These are phyloP conservation scores for Croton laevigatus DNA, from an alignment of 441 rosid genomes.

Conservation along the genomic window DNA sequence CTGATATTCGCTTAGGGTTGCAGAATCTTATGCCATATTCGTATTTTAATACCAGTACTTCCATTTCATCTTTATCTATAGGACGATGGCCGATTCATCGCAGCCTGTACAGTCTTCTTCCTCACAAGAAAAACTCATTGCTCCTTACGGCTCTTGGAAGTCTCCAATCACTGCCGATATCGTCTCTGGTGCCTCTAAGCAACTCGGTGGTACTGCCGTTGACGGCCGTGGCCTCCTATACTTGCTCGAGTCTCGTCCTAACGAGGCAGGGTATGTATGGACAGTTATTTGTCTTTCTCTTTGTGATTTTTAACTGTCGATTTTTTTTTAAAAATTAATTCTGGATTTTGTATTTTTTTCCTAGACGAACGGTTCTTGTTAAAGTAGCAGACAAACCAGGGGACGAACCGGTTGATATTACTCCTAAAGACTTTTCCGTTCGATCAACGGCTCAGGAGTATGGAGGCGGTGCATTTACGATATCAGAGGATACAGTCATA, in stretches of 20 bases:
- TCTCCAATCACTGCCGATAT: conserved; percentile 93
- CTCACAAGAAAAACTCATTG: conserved; percentile 32
- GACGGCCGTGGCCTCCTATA: conserved; percentile 69
- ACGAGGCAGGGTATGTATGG: conserved; percentile 61
- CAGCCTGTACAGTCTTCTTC: conserved; percentile 18
- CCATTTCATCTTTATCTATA: conserved; percentile 6
- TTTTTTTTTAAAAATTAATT: neutral
- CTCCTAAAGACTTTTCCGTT: conserved; percentile 75
- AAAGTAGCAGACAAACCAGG: conserved; percentile 54
- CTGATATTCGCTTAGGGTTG: conserved; percentile 16
- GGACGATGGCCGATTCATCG: conserved; percentile 31
- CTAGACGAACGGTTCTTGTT: conserved; percentile 78
- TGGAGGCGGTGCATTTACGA: conserved; percentile 86
- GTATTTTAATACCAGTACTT: neutral
- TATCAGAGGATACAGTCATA: conserved; percentile 52
- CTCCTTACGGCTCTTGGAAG: conserved; percentile 93
- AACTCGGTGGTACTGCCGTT: conserved; percentile 70
- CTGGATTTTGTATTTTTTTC: neutral
- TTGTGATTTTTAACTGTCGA: neutral
- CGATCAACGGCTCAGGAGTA: conserved; percentile 82
- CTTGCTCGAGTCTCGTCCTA: conserved; percentile 89
- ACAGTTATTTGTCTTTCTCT: neutral
- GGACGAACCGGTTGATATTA: conserved; percentile 56
- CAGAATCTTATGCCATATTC: neutral
- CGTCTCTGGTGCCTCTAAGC: conserved; percentile 79